Evolutionary conservation across 805 yeast genomes (phyloP), one percentile per base, ranked within the genome.

Genomic region (Wickerhamiella hasegawae): DNA sequence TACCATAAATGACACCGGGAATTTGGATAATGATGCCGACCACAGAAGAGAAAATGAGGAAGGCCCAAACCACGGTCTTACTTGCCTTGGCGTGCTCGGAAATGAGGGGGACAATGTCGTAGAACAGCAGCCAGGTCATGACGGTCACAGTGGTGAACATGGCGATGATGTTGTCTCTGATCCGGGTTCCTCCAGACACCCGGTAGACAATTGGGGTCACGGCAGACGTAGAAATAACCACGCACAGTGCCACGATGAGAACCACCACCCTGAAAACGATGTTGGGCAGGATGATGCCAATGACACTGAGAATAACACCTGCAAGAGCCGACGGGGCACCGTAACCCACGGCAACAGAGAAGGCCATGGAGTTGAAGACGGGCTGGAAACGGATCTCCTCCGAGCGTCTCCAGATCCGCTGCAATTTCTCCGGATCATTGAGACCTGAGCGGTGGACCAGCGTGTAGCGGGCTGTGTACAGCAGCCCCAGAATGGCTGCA

Each of bases 401-500:
- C 16, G 49, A 43, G 21, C 52, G 52, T 28, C 46, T 43, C 52
- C 52, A 48, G 25, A 48, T 45, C n/a, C 52, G 48, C 28, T 48
- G 47, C 11, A 48, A 34, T 38, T 48, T 48, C 27, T 48, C 52
- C 1, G 51, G 50, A 36, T 48, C 52, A 19, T 41, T 45, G 29
- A 48, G 36, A 5, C 52, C 52, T 14, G 50, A 45, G 21, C 52
- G 48, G 33, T 40, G 34, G 21, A 29, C 26, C 3, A 48, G 46
- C 1, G 52, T 48, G 36, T 46, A 44, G 11, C 39, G 33, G 3
- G 48, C 41, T 18, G 43, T 41, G 17, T 41, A 35, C 14, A 39
- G 36, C 24, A 48, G 40, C 17, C 44, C 38, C 5, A 36, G 40
- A 11, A 48, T 32, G 16, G 35, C 32, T 3, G 37, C 32, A 8